Evolutionary conservation across 805 yeast species (phyloP).

Genomic region (Kluyveromyces aestuarii): DNA sequence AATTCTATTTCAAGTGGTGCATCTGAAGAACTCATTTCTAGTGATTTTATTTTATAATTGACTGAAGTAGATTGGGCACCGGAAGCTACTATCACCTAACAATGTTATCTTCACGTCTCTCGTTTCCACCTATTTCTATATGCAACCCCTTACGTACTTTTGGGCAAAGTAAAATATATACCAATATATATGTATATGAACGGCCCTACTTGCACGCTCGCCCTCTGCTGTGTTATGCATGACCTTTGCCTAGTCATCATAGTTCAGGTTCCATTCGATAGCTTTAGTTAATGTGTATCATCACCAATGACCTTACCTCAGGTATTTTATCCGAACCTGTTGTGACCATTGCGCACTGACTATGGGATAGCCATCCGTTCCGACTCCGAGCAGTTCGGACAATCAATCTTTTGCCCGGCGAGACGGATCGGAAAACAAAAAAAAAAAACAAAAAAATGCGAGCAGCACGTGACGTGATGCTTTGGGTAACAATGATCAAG

Average conservation of each 20-base stretch:
- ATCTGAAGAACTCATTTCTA: background rate
- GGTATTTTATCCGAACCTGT: background rate
- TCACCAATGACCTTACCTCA: background rate
- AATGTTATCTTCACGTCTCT: too few relatives aligned
- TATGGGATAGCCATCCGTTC: background rate
- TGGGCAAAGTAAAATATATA: too few relatives aligned
- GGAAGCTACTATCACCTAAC: too few relatives aligned
- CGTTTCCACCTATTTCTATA: too few relatives aligned
- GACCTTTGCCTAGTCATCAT: too few relatives aligned
- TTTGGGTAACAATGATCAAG: too few relatives aligned
- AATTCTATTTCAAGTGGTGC: constrained; percentile 1
- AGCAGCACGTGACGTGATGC: background rate
- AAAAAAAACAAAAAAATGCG: background rate
- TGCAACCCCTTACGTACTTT: too few relatives aligned
- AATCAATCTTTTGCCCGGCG: background rate
- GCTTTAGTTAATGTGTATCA: background rate
- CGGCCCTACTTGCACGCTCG: too few relatives aligned
- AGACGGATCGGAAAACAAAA: background rate
- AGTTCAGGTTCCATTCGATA: background rate
- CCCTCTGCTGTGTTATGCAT: too few relatives aligned
- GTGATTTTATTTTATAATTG: too few relatives aligned
- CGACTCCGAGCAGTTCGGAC: background rate
- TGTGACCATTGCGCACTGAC: background rate
- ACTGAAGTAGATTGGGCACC: too few relatives aligned
- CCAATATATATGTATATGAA: too few relatives aligned